A percentile compares a stretch with the other conserved stretches of the same genome.
These are phyloP conservation scores for Pseudozyma thailandica DNA, from an alignment of 1,284 basidiomycete genomes.

Conservation along the genomic window DNA sequence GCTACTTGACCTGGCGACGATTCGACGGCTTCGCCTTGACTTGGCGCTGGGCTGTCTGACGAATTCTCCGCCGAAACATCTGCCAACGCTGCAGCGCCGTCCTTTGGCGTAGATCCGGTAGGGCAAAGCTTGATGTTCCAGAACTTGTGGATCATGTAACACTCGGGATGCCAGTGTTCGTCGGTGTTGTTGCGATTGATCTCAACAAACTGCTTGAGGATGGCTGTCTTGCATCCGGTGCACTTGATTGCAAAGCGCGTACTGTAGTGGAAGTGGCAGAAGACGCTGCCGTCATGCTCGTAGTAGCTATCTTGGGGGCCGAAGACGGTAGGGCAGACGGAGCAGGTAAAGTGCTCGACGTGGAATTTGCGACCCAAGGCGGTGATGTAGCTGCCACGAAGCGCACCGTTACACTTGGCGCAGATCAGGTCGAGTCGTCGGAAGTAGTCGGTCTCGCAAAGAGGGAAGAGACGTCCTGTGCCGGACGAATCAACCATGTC, in stretches of 20 bases:
- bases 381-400: constrained; percentile 98
- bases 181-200: constrained; percentile 97
- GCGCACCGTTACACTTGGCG: constrained; percentile 90
- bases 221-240: constrained; percentile 96
- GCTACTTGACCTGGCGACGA: constrained; percentile 35
- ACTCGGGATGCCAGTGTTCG: constrained; percentile 99
- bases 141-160: constrained; percentile 99
- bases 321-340: constrained; percentile 92
- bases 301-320: constrained; percentile 99
- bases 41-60: constrained; percentile 11
- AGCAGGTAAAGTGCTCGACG: constrained; percentile 99
- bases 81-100: constrained; percentile 32
- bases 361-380: constrained; percentile 99
- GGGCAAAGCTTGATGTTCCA: constrained; percentile 93
- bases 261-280: constrained; percentile 82
- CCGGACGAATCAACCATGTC: constrained; percentile 76
- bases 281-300: constrained; percentile 95
- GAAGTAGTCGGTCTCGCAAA: constrained; percentile 97
- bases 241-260: constrained; percentile 98
- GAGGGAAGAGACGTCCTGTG: constrained; percentile 58
- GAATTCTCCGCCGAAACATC: constrained; percentile 16
- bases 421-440: constrained; percentile 94
- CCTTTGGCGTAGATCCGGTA: constrained; percentile 58
- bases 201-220: constrained; percentile 99
- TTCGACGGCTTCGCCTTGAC: constrained; percentile 31